These are phyloP conservation scores for Conticribra guillardii DNA, from an alignment of 108 stramenopile species.

Conservation along the genomic window DNA sequence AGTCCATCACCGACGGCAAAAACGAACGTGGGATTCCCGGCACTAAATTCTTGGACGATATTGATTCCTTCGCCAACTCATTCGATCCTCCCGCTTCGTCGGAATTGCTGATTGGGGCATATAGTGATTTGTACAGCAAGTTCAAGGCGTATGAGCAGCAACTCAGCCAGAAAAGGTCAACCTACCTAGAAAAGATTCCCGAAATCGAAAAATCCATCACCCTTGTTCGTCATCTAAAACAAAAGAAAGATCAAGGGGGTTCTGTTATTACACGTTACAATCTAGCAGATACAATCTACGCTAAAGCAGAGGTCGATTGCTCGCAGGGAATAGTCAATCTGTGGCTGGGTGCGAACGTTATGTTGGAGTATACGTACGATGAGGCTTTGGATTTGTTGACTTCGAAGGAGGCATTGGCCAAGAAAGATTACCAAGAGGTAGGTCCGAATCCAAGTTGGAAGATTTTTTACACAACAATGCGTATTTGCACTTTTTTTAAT, in stretches of 20 bases:
- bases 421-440: constrained; percentile 68
- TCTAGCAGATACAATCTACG: constrained; percentile 95
- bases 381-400: constrained; percentile 90
- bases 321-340: constrained; percentile 91
- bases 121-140: constrained; percentile 83
- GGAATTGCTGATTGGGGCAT: constrained; percentile 90
- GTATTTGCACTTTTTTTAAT: too few relatives aligned
- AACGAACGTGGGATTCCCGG: constrained; percentile 79
- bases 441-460: constrained; percentile 1
- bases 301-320: constrained; percentile 91
- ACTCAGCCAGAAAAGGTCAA: constrained; percentile 72
- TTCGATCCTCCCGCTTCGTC: constrained; percentile 82
- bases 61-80: constrained; percentile 73
- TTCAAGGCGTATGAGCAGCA: constrained; percentile 83
- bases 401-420: constrained; percentile 61
- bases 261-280: constrained; percentile 86
- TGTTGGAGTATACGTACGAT: constrained; percentile 98
- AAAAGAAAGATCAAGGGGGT: constrained; percentile 66
- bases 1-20: constrained; percentile 81
- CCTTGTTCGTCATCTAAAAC: constrained; percentile 70
- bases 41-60: constrained; percentile 89
- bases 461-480: not conserved
- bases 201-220: constrained; percentile 89
- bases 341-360: constrained; percentile 99
- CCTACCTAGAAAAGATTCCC: constrained; percentile 71